Conservation (phyloP, 176 grass and related monocot species). For the Cenchrus purpureus region DNA sequence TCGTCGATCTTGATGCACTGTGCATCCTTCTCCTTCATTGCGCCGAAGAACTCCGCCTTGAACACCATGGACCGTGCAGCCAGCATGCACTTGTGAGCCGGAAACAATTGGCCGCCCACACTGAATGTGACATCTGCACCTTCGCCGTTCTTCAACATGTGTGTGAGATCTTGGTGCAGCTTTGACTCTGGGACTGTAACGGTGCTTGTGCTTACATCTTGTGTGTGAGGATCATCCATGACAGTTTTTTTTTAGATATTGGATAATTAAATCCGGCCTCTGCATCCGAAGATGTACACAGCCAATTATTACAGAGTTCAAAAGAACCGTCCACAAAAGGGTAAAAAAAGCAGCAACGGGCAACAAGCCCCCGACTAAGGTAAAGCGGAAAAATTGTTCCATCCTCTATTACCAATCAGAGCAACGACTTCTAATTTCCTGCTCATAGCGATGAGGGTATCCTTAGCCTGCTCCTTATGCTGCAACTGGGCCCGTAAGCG, state of each 20-base stretch:
- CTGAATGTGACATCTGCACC: constrained; percentile 18
- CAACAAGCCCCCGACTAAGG: too few relatives aligned
- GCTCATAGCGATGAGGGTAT: too few relatives aligned
- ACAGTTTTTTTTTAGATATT: not conserved
- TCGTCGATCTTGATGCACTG: not conserved
- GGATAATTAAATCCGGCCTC: too few relatives aligned
- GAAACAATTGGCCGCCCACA: not conserved
- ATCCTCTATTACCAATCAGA: too few relatives aligned
- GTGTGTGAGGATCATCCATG: not conserved
- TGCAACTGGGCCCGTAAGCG: too few relatives aligned
- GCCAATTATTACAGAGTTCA: too few relatives aligned
- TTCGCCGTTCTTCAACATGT: not conserved
- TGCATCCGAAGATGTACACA: too few relatives aligned
- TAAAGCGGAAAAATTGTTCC: too few relatives aligned
- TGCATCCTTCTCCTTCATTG: constrained; percentile 2
- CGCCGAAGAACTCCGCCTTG: constrained; percentile 31
- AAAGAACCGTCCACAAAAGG: too few relatives aligned
- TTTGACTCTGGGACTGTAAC: not conserved
- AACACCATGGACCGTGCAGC: constrained; percentile 28
- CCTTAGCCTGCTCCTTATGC: too few relatives aligned
- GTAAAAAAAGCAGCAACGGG: too few relatives aligned
- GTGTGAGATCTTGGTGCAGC: not conserved
- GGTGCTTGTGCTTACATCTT: not conserved
- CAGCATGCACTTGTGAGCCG: constrained; percentile 22
- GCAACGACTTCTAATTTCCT: too few relatives aligned